Evolutionary conservation across 306 rosid genomes (phyloP).

Genomic region (Begonia fuchsioides): DNA sequence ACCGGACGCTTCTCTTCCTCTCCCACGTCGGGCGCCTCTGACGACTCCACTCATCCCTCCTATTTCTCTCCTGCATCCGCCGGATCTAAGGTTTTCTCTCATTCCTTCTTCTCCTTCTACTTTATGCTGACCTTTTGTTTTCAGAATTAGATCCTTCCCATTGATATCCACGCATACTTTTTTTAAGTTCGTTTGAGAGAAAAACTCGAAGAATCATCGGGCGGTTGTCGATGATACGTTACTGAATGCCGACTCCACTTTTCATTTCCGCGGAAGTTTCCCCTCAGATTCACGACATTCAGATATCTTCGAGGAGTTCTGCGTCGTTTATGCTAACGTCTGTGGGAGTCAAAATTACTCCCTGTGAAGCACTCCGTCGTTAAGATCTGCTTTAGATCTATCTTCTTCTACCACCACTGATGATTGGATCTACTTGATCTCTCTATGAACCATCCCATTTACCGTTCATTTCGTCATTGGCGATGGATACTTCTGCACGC

Average conservation of each 20-base stretch:
- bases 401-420: not conserved
- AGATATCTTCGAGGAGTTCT: no score
- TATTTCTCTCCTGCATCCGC: conserved; percentile 10
- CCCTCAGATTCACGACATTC: no score
- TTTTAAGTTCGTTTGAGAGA: no score
- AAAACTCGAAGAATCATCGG: not conserved
- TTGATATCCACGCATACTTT: no score
- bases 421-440: not conserved
- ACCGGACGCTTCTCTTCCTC: conserved; percentile 43
- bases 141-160: not conserved
- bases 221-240: not conserved
- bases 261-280: not conserved
- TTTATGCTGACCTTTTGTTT: not conserved
- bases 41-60: conserved; percentile 25
- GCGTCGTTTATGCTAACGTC: no score
- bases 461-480: no score
- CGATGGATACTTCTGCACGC: not conserved
- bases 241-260: not conserved
- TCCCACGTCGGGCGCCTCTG: conserved; percentile 39
- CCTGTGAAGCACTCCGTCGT: no score
- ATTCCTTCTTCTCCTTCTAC: not conserved
- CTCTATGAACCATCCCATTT: no score
- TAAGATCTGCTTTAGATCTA: no score
- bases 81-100: conserved; percentile 55
- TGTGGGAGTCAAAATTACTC: no score